Evolutionary conservation across 1,284 basidiomycete species (phyloP), one percentile per base, ranked within the genome.

Genomic region (Naganishia albida): DNA sequence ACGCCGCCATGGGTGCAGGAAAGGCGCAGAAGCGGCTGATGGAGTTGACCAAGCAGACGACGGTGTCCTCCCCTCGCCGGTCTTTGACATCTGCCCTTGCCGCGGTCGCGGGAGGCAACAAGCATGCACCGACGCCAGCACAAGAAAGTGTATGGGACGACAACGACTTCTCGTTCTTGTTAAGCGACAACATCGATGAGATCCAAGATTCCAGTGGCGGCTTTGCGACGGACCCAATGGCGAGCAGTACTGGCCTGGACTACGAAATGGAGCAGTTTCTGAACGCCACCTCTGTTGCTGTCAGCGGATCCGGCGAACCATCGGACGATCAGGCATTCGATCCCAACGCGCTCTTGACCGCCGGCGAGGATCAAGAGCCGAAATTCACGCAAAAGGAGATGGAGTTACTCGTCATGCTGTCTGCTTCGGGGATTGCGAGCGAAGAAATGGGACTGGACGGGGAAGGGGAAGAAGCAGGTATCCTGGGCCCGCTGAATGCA

Each of bases 381-480:
- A 66, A 66, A 26, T 66, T 66, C 18, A 62, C 65, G 44, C 60
- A 60, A 44, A 52, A 66, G 34, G 65, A 66, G 39, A 62, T 66
- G 59, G 55, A 66, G 15, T 40, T 66, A 25, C 46, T 66, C 23
- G 43, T 66, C n/a, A 54, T 60, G 52, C 42, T 66, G 25, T 49
- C 60, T 20, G 55, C 55, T 40, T 60, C 57, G 18, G 57, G 57
- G n/a, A 60, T 60, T 13, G 57, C 59, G 4, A 57, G 52, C 20
- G 55, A 66, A 25, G 65, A 66, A 30, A 46, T 66, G 59, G 49
- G 50, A 13, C 54, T 65, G 39, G 63, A 62, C 38, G 55, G 43
- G 49, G 34, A 38, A 3, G 39, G 23, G 12, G 53, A 25, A 7
- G 44, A 48, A 10, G 16, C 30, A 4, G 18, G 3, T 28, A 39